Percentiles rank a stretch among this genome's conserved stretches.
phyloP scores from a whole-genome alignment of 176 grass and related monocot genomes.

The Themeda triandra region DNA sequence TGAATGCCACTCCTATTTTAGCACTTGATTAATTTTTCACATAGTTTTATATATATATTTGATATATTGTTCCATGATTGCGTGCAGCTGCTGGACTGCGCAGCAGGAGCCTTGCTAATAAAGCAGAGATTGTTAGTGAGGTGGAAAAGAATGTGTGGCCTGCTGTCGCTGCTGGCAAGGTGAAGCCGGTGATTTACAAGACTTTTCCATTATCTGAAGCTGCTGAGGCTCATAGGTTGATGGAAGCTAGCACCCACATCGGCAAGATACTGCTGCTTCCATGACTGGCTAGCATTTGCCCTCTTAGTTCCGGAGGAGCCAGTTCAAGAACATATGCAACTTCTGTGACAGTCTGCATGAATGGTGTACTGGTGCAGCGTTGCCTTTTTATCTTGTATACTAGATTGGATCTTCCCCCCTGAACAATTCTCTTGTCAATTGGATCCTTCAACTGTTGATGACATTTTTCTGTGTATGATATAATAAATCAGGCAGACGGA shows the following conservation, averaged over 20 bases:
- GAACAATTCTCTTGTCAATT: background rate
- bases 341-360: background rate
- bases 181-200: slow-evolving; percentile 73
- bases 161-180: slow-evolving; percentile 51
- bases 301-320: background rate
- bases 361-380: background rate
- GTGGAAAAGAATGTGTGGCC: slow-evolving; percentile 91
- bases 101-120: slow-evolving; percentile 55
- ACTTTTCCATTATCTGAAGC: slow-evolving; percentile 68
- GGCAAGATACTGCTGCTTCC: slow-evolving; percentile 90
- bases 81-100: slow-evolving; percentile 71
- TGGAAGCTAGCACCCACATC: slow-evolving; percentile 72
- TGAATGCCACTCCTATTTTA: background rate
- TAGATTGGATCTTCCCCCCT: background rate
- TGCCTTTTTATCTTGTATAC: background rate
- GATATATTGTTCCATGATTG: background rate
- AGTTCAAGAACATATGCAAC: background rate
- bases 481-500: slow-evolving; percentile 9
- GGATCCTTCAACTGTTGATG: background rate
- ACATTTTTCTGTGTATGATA: background rate
- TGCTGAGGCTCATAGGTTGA: slow-evolving; percentile 69
- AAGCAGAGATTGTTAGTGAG: slow-evolving; percentile 68
- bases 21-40: background rate
- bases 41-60: background rate
- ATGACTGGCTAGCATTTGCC: slow-evolving; percentile 1